phyloP scores from a whole-genome alignment of 164 flowering plant genomes.

The Cinnamomum micranthum region DNA sequence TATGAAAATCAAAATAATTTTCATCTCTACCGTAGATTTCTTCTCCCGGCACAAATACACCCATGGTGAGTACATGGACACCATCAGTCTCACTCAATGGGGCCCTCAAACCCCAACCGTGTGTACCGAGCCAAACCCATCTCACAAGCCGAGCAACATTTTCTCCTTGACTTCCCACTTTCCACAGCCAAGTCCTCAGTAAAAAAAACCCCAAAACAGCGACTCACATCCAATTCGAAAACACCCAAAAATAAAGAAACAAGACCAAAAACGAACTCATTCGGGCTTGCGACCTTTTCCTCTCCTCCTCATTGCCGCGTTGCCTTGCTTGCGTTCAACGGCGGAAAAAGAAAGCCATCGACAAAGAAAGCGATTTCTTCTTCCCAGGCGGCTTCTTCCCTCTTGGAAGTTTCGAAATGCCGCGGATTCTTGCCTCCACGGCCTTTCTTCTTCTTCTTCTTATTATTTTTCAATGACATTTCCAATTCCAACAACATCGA shows the following conservation, averaged over 20 bases:
- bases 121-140: no score
- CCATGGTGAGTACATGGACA: no score
- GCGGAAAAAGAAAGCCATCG: neutral
- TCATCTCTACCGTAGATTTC: no score
- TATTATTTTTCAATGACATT: neutral
- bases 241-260: neutral
- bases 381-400: neutral
- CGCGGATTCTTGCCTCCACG: neutral
- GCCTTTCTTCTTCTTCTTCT: neutral
- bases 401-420: slow-evolving; percentile 3
- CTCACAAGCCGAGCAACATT: no score
- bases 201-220: neutral
- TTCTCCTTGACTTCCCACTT: no score
- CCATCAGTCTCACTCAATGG: no score
- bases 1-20: no score
- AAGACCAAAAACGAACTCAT: neutral
- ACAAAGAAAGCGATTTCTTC: neutral
- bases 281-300: neutral
- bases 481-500: neutral
- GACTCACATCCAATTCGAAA: no score
- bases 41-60: no score
- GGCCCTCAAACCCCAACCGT: no score
- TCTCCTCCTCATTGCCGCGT: neutral
- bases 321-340: neutral
- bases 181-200: no score